A percentile compares a stretch with the other conserved stretches of the same genome.
These are phyloP conservation scores for Reutealis trisperma DNA, from an alignment of 345 rosid species.

Conservation along the genomic window DNA sequence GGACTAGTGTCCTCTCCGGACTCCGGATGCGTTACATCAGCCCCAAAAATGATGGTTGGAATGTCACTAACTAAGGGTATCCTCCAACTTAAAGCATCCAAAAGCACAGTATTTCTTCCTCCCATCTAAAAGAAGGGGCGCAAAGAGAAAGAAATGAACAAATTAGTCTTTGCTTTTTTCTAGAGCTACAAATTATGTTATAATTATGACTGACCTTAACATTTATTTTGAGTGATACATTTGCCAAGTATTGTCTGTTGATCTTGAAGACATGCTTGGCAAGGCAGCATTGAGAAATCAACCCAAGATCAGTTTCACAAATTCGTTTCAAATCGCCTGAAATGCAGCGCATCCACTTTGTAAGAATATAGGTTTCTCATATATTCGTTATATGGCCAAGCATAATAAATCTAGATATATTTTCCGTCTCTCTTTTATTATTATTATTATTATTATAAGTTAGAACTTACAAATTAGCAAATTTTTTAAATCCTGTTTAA, in stretches of 20 bases:
- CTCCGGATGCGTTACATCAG: conserved; percentile 55
- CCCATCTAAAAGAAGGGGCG: conserved; percentile 29
- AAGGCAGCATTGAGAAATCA: conserved; percentile 49
- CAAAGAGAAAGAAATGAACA: neutral
- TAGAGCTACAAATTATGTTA: neutral
- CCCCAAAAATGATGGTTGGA: conserved; percentile 52
- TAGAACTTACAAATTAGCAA: too few species aligned
- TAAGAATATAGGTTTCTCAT: neutral
- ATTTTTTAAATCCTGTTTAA: neutral
- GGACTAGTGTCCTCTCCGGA: conserved; percentile 48
- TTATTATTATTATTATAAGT: too few species aligned
- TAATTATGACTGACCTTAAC: conserved; percentile 37
- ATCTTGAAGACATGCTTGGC: conserved; percentile 41
- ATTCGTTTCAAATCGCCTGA: conserved; percentile 50
- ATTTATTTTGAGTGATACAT: conserved; percentile 46
- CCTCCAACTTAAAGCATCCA: conserved; percentile 46
- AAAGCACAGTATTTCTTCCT: conserved; percentile 51
- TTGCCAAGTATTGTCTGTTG: conserved; percentile 45
- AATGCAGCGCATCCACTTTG: conserved; percentile 12
- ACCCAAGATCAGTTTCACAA: conserved; percentile 49
- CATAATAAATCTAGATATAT: neutral
- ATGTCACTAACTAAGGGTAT: conserved; percentile 45
- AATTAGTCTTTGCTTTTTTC: neutral
- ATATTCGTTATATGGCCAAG: neutral
- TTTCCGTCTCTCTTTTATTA: neutral